A percentile compares a stretch with the other conserved stretches of the same genome.
These are phyloP conservation scores for Wallemia mellicola DNA, from an alignment of 1,284 basidiomycete genomes.

Conservation along the genomic window DNA sequence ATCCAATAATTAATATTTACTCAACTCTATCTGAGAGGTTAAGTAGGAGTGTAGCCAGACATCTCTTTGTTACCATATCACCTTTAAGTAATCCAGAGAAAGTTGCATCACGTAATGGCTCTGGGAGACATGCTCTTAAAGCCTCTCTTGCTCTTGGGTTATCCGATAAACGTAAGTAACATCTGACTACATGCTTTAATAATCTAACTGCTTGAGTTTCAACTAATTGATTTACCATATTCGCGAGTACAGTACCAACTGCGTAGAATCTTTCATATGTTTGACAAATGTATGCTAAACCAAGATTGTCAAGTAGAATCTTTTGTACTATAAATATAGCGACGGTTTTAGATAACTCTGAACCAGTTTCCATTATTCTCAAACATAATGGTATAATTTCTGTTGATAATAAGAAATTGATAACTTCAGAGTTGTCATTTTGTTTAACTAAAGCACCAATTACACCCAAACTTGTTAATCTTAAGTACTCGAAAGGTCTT, in stretches of 20 bases:
- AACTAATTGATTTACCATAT: slow-evolving; percentile 90
- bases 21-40: slow-evolving; percentile 33
- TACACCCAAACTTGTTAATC: slow-evolving; percentile 86
- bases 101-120: slow-evolving; percentile 77
- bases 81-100: slow-evolving; percentile 77
- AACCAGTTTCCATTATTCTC: slow-evolving; percentile 98
- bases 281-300: slow-evolving; percentile 93
- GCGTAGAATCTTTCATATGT: slow-evolving; percentile 99
- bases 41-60: slow-evolving; percentile 73
- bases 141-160: slow-evolving; percentile 92
- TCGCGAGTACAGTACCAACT: slow-evolving; percentile 87
- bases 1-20: slow-evolving; percentile 1
- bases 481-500: slow-evolving; percentile 90
- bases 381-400: slow-evolving; percentile 98
- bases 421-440: slow-evolving; percentile 97
- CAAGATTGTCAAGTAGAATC: slow-evolving; percentile 90
- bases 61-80: slow-evolving; percentile 86
- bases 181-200: slow-evolving; percentile 91
- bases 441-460: slow-evolving; percentile 98
- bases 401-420: slow-evolving; percentile 94
- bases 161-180: slow-evolving; percentile 84
- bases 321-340: slow-evolving; percentile 99
- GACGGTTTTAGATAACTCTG: slow-evolving; percentile 95
- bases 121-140: slow-evolving; percentile 80
- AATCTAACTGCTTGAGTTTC: slow-evolving; percentile 91